Conservation (phyloP, 306 rosid species). For the Luffa aegyptiaca region DNA sequence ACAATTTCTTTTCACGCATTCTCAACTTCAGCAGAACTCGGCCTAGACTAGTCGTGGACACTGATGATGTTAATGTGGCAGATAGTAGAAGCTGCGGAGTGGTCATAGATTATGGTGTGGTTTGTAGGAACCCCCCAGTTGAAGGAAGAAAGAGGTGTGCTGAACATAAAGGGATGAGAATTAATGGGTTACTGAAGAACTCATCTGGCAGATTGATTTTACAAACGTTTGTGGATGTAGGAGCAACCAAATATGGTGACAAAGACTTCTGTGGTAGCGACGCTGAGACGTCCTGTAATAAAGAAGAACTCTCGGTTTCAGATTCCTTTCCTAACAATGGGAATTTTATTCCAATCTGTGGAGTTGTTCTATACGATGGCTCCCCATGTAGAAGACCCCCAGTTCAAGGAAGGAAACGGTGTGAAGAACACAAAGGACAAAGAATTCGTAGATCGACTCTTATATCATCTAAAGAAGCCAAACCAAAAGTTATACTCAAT, state of each 20-base stretch:
- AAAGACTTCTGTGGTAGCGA: slow-evolving; percentile 2
- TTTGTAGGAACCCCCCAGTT: slow-evolving; percentile 52
- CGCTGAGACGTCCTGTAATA: slow-evolving; percentile 11
- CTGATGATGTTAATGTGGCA: slow-evolving; percentile 15
- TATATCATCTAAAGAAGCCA: slow-evolving; percentile 10
- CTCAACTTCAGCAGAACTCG: slow-evolving; percentile 51
- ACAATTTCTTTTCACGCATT: slow-evolving; percentile 37
- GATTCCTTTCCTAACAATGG: slow-evolving; percentile 16
- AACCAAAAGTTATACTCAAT: background rate
- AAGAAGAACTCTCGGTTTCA: background rate
- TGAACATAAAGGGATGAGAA: slow-evolving; percentile 70
- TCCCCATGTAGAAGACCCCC: slow-evolving; percentile 48
- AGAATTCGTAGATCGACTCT: slow-evolving; percentile 23
- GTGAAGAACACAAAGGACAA: slow-evolving; percentile 68
- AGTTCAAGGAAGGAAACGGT: slow-evolving; percentile 56
- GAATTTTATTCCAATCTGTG: slow-evolving; percentile 33
- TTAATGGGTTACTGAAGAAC: slow-evolving; percentile 9
- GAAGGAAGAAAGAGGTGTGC: slow-evolving; percentile 67
- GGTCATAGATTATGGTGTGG: slow-evolving; percentile 31
- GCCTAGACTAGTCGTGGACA: slow-evolving; percentile 39
- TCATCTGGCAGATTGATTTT: background rate
- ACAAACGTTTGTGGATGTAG: background rate
- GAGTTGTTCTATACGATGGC: slow-evolving; percentile 49
- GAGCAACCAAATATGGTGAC: background rate
- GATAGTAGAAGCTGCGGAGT: slow-evolving; percentile 47